Evolutionary conservation across 1,284 basidiomycete species (phyloP), one percentile per base, ranked within the genome.

Genomic region (Coniferiporia weirii): DNA sequence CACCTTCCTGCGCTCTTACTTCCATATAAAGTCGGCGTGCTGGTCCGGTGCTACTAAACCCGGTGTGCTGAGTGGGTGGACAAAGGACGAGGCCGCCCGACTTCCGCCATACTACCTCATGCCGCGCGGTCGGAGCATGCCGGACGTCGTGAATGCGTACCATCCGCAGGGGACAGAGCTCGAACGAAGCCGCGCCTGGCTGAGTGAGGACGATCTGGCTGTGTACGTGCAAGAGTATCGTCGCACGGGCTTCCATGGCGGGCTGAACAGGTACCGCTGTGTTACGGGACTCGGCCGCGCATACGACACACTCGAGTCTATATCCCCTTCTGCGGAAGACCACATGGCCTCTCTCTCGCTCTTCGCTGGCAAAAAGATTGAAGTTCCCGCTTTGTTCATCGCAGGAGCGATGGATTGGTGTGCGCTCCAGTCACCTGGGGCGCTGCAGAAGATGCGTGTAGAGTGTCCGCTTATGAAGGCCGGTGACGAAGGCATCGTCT

Each of bases 51-150:
- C 49, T 9, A 80, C 80, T 66, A 64, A 69, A 12, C 73, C 77
- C 0, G 70, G 71, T 38, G 73, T 73, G 1, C 70, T 85, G 22
- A 63, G 68, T 3, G 64, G 68, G 2, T 64, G 70, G 35, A 66
- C 71, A 43, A 63, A 67, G 0, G 63, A 59, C 19, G 68, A 73
- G 38, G 68, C 85, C 34, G 73, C 75, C 0, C 63, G 65, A 4
- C 64, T 87, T 27, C 84, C 85, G 4, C 73, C 74, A n/a, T 86
- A 86, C 73, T 85, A 87, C 65, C 70, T 85, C 64, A 85, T 86
- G 83, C 79, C 76, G 17, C 66, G 75, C 8, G 64, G 74, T 22
- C 71, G 75, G 51, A 79, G 72, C 40, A 86, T 86, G 83, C 77
- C 79, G 1, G 70, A 82, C 52, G 70, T 75, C 20, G 73, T 83